These are phyloP conservation scores for Lyophyllum shimeji DNA, from an alignment of 768 basidiomycete genomes.

Conservation along the genomic window DNA sequence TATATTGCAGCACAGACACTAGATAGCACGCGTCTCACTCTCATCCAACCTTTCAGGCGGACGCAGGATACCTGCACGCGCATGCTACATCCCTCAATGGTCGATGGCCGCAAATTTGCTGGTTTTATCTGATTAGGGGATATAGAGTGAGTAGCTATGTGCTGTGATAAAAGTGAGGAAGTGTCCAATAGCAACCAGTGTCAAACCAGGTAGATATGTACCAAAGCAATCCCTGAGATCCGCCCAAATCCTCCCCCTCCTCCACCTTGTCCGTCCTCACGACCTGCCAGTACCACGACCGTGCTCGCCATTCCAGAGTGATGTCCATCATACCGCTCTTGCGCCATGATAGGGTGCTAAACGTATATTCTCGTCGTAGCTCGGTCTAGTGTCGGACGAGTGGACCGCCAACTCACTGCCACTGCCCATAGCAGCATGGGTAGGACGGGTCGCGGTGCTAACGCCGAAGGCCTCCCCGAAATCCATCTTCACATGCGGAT, in stretches of 20 bases:
- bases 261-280: neutral
- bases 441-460: neutral
- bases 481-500: conserved; percentile 22
- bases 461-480: conserved; percentile 43
- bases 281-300: neutral
- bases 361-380: conserved; percentile 20
- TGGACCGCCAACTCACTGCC: conserved; percentile 2
- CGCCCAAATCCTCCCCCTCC: no score
- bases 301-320: no score
- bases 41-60: no score
- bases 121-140: neutral
- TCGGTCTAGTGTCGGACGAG: conserved; percentile 10
- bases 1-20: no score
- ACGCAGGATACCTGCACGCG: no score
- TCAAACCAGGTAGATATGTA: neutral
- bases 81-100: no score
- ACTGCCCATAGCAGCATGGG: neutral
- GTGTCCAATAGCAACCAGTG: neutral
- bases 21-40: no score
- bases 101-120: no score
- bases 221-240: neutral
- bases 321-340: neutral
- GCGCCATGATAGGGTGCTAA: conserved; percentile 14
- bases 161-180: neutral
- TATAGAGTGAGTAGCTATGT: neutral